A percentile compares a stretch with the other conserved stretches of the same genome.
These are phyloP conservation scores for Dendrobium nobile DNA, from an alignment of 106 monocot species.

Conservation along the genomic window DNA sequence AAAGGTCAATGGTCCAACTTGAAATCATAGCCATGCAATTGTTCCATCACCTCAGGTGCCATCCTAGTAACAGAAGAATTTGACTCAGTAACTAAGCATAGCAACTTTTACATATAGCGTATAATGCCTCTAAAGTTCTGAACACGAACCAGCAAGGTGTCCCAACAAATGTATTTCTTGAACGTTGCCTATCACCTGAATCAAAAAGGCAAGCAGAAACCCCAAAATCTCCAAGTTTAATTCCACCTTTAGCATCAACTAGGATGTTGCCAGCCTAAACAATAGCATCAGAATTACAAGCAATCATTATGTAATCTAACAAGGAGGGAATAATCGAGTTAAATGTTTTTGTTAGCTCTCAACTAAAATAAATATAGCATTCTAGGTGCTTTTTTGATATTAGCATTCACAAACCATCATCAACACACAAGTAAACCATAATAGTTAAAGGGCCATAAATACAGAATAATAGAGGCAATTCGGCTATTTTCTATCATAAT, in stretches of 20 bases:
- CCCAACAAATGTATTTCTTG: constrained; percentile 79
- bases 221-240: constrained; percentile 88
- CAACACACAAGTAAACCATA: not conserved
- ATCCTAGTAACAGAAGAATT: constrained; percentile 32
- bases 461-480: not conserved
- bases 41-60: constrained; percentile 77
- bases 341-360: not conserved
- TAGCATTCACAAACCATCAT: not conserved
- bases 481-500: not conserved
- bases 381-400: no score
- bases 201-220: constrained; percentile 75
- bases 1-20: constrained; percentile 29
- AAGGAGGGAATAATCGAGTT: not conserved
- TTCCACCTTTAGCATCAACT: constrained; percentile 47
- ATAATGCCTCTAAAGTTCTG: not conserved
- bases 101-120: not conserved
- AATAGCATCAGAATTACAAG: not conserved
- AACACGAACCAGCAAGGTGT: constrained; percentile 68
- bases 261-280: constrained; percentile 81
- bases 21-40: constrained; percentile 54
- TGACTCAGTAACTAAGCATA: not conserved
- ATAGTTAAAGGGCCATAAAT: not conserved
- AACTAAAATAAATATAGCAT: not conserved
- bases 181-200: constrained; percentile 51
- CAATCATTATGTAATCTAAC: not conserved